Evolutionary conservation across 768 basidiomycete species (phyloP).

Genomic region (Boletus rex-veris): DNA sequence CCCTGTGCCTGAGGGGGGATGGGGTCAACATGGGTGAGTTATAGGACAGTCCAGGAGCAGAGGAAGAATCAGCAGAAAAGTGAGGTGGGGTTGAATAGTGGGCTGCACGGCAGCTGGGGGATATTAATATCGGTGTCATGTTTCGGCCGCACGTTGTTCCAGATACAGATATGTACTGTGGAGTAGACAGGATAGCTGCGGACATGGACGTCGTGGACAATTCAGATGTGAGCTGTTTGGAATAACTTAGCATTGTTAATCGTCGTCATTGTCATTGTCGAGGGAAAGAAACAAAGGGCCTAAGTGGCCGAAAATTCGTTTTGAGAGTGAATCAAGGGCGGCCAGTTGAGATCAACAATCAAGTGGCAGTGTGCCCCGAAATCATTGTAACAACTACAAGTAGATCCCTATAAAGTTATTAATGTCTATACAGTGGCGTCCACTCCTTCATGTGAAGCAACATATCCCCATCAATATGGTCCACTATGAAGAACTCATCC

Average conservation of each 20-base stretch:
- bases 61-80: conserved; percentile 16
- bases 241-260: background rate
- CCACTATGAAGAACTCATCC: no score
- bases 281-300: conserved; percentile 10
- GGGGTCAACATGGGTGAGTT: no score
- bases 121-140: conserved; percentile 24
- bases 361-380: no score
- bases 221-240: conserved; percentile 7
- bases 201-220: conserved; percentile 21
- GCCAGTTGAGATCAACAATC: no score
- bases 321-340: no score
- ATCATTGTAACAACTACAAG: no score
- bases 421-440: no score
- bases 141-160: conserved; percentile 30
- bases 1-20: no score
- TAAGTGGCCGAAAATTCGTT: no score
- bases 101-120: conserved; percentile 32
- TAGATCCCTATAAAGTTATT: no score
- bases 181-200: conserved; percentile 28
- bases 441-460: no score
- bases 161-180: conserved; percentile 33
- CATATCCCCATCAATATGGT: no score
- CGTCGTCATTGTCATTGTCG: conserved; percentile 19
- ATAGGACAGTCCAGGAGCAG: background rate
- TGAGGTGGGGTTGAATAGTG: conserved; percentile 34